phyloP scores from a whole-genome alignment of 352 stramenopile species.

The Phytopythium chamaehyphon region DNA sequence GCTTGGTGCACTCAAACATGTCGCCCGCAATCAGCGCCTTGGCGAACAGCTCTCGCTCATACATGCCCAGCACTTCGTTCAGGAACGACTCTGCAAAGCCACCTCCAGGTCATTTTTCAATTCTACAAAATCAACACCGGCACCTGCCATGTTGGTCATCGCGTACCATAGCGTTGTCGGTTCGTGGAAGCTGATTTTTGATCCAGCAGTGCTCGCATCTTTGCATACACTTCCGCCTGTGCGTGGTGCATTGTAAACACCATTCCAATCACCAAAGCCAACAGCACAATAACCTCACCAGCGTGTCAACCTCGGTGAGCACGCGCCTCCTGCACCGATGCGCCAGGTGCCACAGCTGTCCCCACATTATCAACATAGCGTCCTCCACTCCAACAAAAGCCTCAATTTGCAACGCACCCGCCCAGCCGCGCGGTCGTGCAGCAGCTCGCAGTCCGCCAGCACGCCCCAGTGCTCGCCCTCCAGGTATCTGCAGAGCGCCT shows the following conservation, averaged over 20 bases:
- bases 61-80: constrained; percentile 67
- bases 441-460: constrained; percentile 35
- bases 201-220: constrained; percentile 34
- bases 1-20: constrained; percentile 59
- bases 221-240: constrained; percentile 1
- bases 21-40: constrained; percentile 74
- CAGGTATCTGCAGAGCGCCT: constrained; percentile 39
- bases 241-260: too few species aligned
- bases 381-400: background rate
- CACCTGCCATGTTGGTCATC: too few species aligned
- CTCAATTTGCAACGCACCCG: constrained; percentile 24
- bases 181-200: background rate
- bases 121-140: background rate
- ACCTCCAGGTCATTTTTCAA: background rate
- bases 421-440: constrained; percentile 44
- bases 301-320: constrained; percentile 36
- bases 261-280: background rate
- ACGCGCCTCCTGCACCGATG: constrained; percentile 59
- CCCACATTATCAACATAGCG: background rate
- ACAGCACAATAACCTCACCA: constrained; percentile 22
- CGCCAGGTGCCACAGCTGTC: constrained; percentile 65
- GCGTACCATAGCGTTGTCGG: constrained; percentile 47
- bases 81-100: constrained; percentile 46
- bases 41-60: constrained; percentile 69
- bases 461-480: constrained; percentile 59